These are phyloP conservation scores for Hirsutella rhossiliensis DNA, from an alignment of 2,329 filamentous ascomycete species.

Conservation along the genomic window DNA sequence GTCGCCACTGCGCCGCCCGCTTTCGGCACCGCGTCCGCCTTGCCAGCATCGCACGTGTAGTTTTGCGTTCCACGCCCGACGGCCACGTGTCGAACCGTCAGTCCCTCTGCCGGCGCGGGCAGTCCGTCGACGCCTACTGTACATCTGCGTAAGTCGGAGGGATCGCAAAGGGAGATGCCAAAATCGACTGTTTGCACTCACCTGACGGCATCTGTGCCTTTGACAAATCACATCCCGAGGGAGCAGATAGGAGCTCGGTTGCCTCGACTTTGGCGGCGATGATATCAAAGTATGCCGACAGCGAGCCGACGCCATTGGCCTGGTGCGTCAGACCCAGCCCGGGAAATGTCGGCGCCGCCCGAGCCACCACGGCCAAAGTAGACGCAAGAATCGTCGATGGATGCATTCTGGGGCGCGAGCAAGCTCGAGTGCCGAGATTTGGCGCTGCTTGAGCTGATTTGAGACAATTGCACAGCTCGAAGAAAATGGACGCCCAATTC, in stretches of 20 bases:
- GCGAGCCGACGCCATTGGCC: conserved; percentile 26
- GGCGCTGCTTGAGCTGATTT: too few relatives aligned
- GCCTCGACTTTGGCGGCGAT: conserved; percentile 42
- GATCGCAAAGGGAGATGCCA: neutral
- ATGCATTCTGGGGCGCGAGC: conserved; percentile 31
- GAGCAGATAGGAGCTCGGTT: conserved; percentile 25
- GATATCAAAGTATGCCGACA: conserved; percentile 50
- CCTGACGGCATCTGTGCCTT: conserved; percentile 37
- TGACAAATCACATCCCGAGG: conserved; percentile 42
- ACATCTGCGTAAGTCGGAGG: neutral
- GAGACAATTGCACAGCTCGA: too few relatives aligned
- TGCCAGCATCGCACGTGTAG: conserved; percentile 66
- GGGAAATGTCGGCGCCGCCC: conserved; percentile 31
- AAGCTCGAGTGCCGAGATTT: neutral
- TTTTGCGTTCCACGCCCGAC: conserved; percentile 86
- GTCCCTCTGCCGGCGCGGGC: conserved; percentile 45
- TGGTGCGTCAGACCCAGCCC: conserved; percentile 21
- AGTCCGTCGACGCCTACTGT: conserved; percentile 41
- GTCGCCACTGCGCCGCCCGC: conserved; percentile 65
- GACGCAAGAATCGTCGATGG: conserved; percentile 33
- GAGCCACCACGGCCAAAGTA: conserved; percentile 31
- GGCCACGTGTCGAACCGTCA: conserved; percentile 63
- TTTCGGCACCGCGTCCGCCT: conserved; percentile 48
- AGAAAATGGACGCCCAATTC: neutral
- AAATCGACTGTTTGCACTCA: conserved; percentile 15